These are phyloP conservation scores for Solanum rostratum DNA, from an alignment of 257 asterid species.

Conservation along the genomic window DNA sequence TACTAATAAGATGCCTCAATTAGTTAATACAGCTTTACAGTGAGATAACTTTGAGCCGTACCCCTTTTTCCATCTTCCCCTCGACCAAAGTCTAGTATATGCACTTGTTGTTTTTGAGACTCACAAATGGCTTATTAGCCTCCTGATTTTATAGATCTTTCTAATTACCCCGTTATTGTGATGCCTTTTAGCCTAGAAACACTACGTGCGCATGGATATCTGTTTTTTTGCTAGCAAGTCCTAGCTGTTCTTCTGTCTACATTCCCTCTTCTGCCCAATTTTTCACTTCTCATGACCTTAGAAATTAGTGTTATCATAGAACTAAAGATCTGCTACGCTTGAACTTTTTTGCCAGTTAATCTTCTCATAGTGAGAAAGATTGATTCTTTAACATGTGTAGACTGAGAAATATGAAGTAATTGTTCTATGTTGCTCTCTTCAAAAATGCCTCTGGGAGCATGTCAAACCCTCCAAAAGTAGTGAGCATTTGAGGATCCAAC, in stretches of 20 bases:
- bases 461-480: not conserved
- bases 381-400: not conserved
- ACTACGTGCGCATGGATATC: not conserved
- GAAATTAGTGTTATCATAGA: not conserved
- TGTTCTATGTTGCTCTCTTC: not conserved
- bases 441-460: not conserved
- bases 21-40: not conserved
- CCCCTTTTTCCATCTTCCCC: not conserved
- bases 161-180: not conserved
- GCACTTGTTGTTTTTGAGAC: not conserved
- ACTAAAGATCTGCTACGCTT: not conserved
- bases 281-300: not conserved
- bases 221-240: not conserved
- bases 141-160: not conserved
- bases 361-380: not conserved
- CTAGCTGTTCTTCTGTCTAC: not conserved
- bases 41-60: not conserved
- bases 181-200: not conserved
- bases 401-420: not conserved
- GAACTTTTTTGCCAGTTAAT: not conserved
- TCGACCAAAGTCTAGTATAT: not conserved
- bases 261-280: not conserved
- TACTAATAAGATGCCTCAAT: not conserved
- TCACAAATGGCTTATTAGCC: not conserved
- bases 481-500: not conserved